Conservation (phyloP, 257 asterid genomes). For the Rubia yunnanensis region DNA sequence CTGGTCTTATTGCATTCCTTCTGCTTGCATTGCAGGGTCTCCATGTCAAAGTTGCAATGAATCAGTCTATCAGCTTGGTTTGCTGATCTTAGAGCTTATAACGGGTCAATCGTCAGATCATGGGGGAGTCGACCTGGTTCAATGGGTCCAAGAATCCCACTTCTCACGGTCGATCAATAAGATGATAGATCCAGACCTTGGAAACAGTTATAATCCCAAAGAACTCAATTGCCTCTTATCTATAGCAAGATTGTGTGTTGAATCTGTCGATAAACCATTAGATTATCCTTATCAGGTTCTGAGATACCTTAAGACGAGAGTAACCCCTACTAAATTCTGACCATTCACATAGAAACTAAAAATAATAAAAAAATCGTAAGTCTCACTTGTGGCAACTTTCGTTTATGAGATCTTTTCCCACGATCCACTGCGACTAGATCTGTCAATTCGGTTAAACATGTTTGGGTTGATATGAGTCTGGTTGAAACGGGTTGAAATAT, state of each 20-base stretch:
- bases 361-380: no score
- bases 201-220: conserved; percentile 44
- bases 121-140: conserved; percentile 56
- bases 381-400: neutral
- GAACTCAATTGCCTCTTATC: conserved; percentile 59
- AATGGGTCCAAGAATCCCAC: conserved; percentile 63
- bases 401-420: neutral
- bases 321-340: conserved; percentile 8
- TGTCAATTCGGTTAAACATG: no score
- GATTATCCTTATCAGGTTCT: conserved; percentile 47
- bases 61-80: conserved; percentile 68
- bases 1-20: neutral
- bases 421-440: neutral
- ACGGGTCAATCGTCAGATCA: conserved; percentile 77
- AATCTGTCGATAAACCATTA: conserved; percentile 38
- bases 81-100: conserved; percentile 74
- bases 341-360: neutral
- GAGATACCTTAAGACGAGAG: conserved; percentile 67
- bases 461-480: no score
- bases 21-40: conserved; percentile 33
- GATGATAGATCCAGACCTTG: conserved; percentile 90
- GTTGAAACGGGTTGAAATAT: no score
- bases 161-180: conserved; percentile 46
- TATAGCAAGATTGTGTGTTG: conserved; percentile 72
- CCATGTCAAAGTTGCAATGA: conserved; percentile 37